Evolutionary conservation across 1,284 basidiomycete genomes (phyloP), one percentile per base, ranked within the genome.

Genomic region (Ceratorhiza oryzae-sativae): DNA sequence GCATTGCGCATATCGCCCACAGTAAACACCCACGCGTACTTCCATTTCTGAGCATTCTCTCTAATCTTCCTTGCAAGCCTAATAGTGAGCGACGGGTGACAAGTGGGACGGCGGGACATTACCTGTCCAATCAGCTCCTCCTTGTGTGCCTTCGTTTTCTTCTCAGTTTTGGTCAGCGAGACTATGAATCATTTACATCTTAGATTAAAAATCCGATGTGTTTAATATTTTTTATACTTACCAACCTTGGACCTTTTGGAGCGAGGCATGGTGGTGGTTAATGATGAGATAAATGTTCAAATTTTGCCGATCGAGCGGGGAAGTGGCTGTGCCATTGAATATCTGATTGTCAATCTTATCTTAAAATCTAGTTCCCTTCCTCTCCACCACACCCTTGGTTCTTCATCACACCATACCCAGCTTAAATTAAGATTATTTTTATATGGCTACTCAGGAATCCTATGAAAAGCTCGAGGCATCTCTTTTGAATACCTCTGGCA

Each of bases 1-100:
- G 94, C 85, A 83, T 97, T 98, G 73, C 97, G 88, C 94, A 98
- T 97, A 78, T 94, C 90, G 48, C 95, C 95, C 30, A 98, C 92
- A 77, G 91, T 90, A 80, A 99, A 97, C 36, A 98, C 81, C 94
- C 95, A 99, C 81, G 94, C 91, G 81, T 97, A 97, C 76, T 90
- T 88, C 88, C 92, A 97, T 83, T 94, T 91, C 77, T 95, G 94
- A 39, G 86, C 82, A 80, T 88, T 88, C 79, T 85, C 85, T 84
- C 92, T 91, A 59, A 94, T 82, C 92, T 94, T 48, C 41, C 65
- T 68, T 68, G 65, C 39, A 15, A 58, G 53, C 10, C 30, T 36
- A 8, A 6, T 20, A 12, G 18, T 55, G n/a, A 53, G 36, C 63
- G 23, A 20, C 68, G 63, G 59, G 56, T 72, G 63, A 39, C 18